Conservation (phyloP, 1,284 basidiomycete species). For the Ustilago xerochloae region DNA sequence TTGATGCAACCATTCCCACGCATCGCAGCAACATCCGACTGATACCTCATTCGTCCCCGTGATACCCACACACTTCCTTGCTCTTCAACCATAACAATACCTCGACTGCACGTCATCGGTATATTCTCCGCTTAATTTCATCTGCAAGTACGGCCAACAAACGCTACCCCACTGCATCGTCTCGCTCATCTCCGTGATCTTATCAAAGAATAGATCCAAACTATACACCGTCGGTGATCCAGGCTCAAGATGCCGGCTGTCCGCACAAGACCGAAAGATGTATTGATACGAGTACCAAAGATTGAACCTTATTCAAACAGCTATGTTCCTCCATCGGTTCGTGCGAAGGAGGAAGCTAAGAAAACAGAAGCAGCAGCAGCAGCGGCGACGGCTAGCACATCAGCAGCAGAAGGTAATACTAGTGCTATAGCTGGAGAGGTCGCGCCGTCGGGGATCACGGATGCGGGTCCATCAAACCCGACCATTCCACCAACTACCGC, state of each 20-base stretch:
- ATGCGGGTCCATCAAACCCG: not conserved
- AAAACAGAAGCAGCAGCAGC: constrained; percentile 7
- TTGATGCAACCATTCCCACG: no score
- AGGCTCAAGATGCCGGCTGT: constrained; percentile 33
- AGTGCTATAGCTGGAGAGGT: no score
- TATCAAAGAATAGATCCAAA: no score
- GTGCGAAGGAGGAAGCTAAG: constrained; percentile 34
- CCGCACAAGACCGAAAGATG: constrained; percentile 41
- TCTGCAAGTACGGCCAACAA: no score
- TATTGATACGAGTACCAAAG: constrained; percentile 51
- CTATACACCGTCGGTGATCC: no score
- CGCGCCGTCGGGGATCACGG: no score
- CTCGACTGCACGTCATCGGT: not conserved
- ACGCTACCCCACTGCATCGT: not conserved
- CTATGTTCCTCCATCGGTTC: constrained; percentile 36
- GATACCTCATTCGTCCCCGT: no score
- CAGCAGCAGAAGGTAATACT: not conserved
- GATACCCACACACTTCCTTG: no score
- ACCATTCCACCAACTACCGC: not conserved
- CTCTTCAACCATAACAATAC: not conserved
- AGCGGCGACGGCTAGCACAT: not conserved
- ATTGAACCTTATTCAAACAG: constrained; percentile 48
- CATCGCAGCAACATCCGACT: no score
- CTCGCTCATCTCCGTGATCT: not conserved
- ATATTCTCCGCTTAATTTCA: not conserved